Evolutionary conservation across 2,329 filamentous ascomycete species (phyloP).

Genomic region (Microsporum canis): DNA sequence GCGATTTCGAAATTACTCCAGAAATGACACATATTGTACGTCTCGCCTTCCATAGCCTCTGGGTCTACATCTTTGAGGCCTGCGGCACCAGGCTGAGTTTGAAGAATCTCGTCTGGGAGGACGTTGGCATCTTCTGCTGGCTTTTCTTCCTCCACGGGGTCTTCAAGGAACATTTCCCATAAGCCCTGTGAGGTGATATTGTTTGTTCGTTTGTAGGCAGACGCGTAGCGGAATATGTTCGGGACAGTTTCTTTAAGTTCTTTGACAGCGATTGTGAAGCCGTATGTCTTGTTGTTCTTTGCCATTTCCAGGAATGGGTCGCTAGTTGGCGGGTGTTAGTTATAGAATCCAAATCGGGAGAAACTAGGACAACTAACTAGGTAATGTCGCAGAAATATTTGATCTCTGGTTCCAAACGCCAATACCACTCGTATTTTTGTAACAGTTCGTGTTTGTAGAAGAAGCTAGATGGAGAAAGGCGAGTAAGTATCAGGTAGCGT

Average conservation of each 20-base stretch:
- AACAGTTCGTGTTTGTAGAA: slow-evolving; percentile 96
- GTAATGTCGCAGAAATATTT: slow-evolving; percentile 99
- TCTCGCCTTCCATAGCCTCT: slow-evolving; percentile 92
- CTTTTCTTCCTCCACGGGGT: slow-evolving; percentile 37
- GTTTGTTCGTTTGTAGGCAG: slow-evolving; percentile 87
- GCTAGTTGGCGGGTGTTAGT: slow-evolving; percentile 40
- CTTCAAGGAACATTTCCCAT: slow-evolving; percentile 97
- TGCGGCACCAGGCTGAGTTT: slow-evolving; percentile 59
- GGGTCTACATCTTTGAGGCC: slow-evolving; percentile 71
- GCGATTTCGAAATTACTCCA: slow-evolving; percentile 99
- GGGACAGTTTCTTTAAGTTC: slow-evolving; percentile 95
- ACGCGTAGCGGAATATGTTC: slow-evolving; percentile 98
- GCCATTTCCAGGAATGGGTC: slow-evolving; percentile 96
- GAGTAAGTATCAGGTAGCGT: not conserved
- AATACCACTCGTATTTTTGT: slow-evolving; percentile 98
- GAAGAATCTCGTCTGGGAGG: slow-evolving; percentile 70
- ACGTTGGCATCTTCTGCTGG: slow-evolving; percentile 55
- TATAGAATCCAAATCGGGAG: not conserved
- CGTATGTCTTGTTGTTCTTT: slow-evolving; percentile 90
- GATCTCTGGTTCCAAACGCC: slow-evolving; percentile 97
- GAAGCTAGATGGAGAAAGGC: slow-evolving; percentile 44
- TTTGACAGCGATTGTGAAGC: slow-evolving; percentile 97
- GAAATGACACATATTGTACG: slow-evolving; percentile 99
- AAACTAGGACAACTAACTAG: slow-evolving; percentile 52
- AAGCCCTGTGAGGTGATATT: slow-evolving; percentile 83